phyloP scores from a whole-genome alignment of 148 eudicot genomes.

The Nepenthes gracilis region DNA sequence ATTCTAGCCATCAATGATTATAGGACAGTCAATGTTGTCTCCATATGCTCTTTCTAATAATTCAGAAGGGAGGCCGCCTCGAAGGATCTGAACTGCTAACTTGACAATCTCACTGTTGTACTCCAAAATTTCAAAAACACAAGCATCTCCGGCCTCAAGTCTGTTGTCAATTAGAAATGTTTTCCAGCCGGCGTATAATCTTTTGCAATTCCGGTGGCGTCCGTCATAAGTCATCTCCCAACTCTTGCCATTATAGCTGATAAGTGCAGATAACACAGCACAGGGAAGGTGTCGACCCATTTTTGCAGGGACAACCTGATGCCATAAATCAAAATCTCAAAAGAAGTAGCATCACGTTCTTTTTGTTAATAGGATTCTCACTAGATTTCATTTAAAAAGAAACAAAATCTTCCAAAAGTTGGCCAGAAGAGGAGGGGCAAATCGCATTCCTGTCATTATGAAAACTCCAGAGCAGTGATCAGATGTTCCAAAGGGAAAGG shows the following conservation, averaged over 20 bases:
- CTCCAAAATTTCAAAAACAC: slow-evolving; percentile 30
- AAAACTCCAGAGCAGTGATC: too few species aligned
- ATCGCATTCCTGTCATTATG: too few species aligned
- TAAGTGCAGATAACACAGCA: slow-evolving; percentile 14
- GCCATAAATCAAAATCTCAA: neutral
- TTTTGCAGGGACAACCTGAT: slow-evolving; percentile 17
- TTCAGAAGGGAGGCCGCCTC: slow-evolving; percentile 20
- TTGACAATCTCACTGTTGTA: neutral
- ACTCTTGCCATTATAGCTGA: slow-evolving; percentile 19
- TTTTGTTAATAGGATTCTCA: neutral
- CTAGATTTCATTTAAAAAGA: neutral
- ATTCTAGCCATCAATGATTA: slow-evolving; percentile 10
- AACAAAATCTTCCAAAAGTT: neutral
- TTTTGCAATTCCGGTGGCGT: slow-evolving; percentile 2
- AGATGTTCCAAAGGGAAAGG: too few species aligned
- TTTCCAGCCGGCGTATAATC: slow-evolving; percentile 23
- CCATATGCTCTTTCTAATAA: slow-evolving; percentile 6
- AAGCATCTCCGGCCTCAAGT: slow-evolving; percentile 34
- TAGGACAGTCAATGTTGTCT: slow-evolving; percentile 3
- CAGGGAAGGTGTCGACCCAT: slow-evolving; percentile 16
- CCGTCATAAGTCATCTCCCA: slow-evolving; percentile 26
- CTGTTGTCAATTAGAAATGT: slow-evolving; percentile 23
- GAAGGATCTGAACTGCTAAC: slow-evolving; percentile 33
- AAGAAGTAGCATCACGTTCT: neutral
- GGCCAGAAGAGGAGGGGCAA: too few species aligned